phyloP scores from a whole-genome alignment of 192 early-diverging fungal species.

The Blastocladiella britannica region DNA sequence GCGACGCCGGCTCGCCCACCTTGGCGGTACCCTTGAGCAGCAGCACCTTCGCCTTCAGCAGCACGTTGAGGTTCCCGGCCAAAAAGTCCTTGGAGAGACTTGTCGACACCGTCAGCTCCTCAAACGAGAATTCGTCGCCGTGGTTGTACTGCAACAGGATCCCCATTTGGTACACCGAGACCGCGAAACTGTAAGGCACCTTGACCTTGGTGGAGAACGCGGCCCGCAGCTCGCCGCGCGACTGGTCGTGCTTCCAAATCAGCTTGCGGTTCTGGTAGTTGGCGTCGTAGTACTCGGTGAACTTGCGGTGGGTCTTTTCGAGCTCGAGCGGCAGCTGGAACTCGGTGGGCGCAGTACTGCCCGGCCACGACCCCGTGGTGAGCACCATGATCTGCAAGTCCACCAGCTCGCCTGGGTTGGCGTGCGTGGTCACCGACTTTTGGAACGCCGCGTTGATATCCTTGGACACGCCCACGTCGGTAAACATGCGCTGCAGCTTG shows the following conservation, averaged over 20 bases:
- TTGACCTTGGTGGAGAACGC: conserved; percentile 59
- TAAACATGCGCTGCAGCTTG: conserved; percentile 90
- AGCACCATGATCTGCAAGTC: conserved; percentile 80
- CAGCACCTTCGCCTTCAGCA: conserved; percentile 72
- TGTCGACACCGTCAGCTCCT: conserved; percentile 54
- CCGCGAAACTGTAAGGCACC: conserved; percentile 27
- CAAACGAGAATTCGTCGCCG: conserved; percentile 47
- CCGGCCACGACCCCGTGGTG: conserved; percentile 73
- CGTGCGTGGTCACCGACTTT: conserved; percentile 15
- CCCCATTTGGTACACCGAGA: conserved; percentile 81
- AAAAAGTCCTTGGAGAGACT: conserved; percentile 47
- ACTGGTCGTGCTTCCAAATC: conserved; percentile 84
- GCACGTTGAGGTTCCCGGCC: conserved; percentile 39
- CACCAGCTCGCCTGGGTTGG: too few relatives aligned
- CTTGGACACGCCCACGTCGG: conserved; percentile 75
- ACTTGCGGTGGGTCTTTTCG: conserved; percentile 60
- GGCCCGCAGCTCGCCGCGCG: conserved; percentile 82
- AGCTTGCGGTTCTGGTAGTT: conserved; percentile 78
- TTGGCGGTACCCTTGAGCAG: conserved; percentile 6
- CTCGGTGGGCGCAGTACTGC: conserved; percentile 48
- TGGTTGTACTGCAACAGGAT: conserved; percentile 81
- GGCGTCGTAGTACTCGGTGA: conserved; percentile 67
- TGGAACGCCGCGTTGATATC: conserved; percentile 73
- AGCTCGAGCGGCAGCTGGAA: conserved; percentile 81
- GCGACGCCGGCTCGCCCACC: conserved; percentile 5